These are phyloP conservation scores for Spergularia bocconei DNA, from an alignment of 148 eudicot genomes.

Conservation along the genomic window DNA sequence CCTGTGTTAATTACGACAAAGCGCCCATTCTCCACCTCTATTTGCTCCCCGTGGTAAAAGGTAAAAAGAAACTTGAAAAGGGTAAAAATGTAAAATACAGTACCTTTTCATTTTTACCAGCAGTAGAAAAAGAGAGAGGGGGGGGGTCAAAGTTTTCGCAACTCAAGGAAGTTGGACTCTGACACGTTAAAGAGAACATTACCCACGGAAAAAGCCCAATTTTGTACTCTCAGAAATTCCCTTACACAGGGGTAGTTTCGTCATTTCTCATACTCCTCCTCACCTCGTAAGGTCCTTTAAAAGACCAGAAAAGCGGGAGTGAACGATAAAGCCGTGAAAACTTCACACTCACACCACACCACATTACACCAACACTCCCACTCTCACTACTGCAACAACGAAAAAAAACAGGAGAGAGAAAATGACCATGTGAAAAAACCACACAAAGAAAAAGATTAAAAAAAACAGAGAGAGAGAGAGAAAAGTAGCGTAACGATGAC, in stretches of 20 bases:
- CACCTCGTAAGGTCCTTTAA: constrained; percentile 37
- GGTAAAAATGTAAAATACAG: background rate
- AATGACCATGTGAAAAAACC: background rate
- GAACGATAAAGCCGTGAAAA: constrained; percentile 37
- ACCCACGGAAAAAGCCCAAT: constrained; percentile 28
- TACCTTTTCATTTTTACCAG: too few species aligned
- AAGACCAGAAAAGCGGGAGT: constrained; percentile 77
- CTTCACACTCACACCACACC: background rate
- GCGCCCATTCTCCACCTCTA: background rate
- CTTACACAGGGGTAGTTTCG: constrained; percentile 9
- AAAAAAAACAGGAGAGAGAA: constrained; percentile 17
- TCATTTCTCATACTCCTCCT: background rate
- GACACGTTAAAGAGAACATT: constrained; percentile 29
- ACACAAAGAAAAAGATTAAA: too few species aligned
- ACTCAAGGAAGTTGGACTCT: constrained; percentile 33
- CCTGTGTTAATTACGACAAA: constrained; percentile 1
- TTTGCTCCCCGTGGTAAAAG: background rate
- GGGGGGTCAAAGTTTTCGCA: constrained; percentile 29
- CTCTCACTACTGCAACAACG: background rate
- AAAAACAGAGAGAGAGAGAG: background rate
- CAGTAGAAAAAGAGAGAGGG: too few species aligned
- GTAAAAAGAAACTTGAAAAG: too few species aligned
- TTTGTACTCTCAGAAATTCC: background rate
- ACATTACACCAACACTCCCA: background rate
- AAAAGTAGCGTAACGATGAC: constrained; percentile 14